Percentiles rank a stretch among this genome's conserved stretches.
Conservation (phyloP, 2,329 filamentous ascomycete genomes). For the Rhynchosporium agropyri region DNA sequence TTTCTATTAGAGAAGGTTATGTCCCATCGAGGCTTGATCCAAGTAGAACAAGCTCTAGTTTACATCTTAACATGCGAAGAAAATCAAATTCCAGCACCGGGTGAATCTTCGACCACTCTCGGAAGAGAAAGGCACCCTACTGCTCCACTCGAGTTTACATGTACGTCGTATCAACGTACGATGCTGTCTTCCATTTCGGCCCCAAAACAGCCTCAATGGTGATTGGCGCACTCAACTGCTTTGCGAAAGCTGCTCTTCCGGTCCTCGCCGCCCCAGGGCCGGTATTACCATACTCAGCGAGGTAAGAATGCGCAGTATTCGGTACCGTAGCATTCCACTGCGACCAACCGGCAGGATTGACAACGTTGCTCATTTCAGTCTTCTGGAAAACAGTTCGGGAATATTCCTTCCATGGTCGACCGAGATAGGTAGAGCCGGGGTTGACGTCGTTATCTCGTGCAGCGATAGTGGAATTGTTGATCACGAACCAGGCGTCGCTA, state of each 20-base stretch:
- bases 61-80: no score
- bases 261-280: slow-evolving; percentile 46
- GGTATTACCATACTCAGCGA: slow-evolving; percentile 55
- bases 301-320: slow-evolving; percentile 51
- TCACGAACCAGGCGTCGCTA: slow-evolving; percentile 54
- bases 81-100: no score
- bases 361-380: slow-evolving; percentile 50
- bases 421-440: slow-evolving; percentile 51
- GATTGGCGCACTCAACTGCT: slow-evolving; percentile 22
- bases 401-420: slow-evolving; percentile 54
- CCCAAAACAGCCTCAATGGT: slow-evolving; percentile 29
- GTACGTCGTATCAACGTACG: slow-evolving; percentile 32
- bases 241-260: slow-evolving; percentile 29
- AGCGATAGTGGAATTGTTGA: slow-evolving; percentile 54
- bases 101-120: no score
- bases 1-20: no score
- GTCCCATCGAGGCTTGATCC: no score
- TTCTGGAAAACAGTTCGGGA: slow-evolving; percentile 55
- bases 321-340: slow-evolving; percentile 48
- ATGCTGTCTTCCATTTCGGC: slow-evolving; percentile 19
- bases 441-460: slow-evolving; percentile 47
- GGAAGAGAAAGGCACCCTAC: no score
- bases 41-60: no score
- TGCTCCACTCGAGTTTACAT: slow-evolving; percentile 5
- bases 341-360: slow-evolving; percentile 54